Conservation (phyloP, 805 yeast genomes). For the Yamadazyma phyllophila region DNA sequence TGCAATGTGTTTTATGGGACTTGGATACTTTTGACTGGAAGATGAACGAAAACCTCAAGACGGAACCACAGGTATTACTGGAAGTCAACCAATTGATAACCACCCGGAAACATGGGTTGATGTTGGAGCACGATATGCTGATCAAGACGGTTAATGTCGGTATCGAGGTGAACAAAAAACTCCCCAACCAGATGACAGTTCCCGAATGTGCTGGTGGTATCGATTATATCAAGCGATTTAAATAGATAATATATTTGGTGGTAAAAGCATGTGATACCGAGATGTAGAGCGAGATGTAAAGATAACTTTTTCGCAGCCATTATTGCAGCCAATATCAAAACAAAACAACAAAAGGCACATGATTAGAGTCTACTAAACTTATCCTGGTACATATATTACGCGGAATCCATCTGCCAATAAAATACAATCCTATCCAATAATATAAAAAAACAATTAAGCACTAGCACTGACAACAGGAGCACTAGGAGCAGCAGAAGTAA, state of each 20-base stretch:
- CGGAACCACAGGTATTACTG: conserved; percentile 50
- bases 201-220: conserved; percentile 73
- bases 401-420: not conserved
- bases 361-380: not conserved
- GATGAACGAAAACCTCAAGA: conserved; percentile 45
- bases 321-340: not conserved
- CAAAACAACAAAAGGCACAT: not conserved
- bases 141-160: conserved; percentile 67
- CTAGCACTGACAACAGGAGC: conserved; percentile 21
- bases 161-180: conserved; percentile 47
- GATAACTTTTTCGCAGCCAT: not conserved
- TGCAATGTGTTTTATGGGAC: conserved; percentile 89
- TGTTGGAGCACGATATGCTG: conserved; percentile 84
- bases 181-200: conserved; percentile 72
- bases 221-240: conserved; percentile 51
- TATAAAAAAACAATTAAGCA: conserved; percentile 15
- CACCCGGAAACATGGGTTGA: conserved; percentile 50
- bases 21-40: conserved; percentile 91
- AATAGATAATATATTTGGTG: not conserved
- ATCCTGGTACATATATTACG: not conserved
- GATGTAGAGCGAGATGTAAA: not conserved
- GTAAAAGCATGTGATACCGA: not conserved
- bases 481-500: conserved; percentile 9
- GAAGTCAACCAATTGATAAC: conserved; percentile 57
- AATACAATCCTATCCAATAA: too few relatives aligned